Evolutionary conservation across 1,284 basidiomycete genomes (phyloP).

Genomic region (Tilletia setariae): DNA sequence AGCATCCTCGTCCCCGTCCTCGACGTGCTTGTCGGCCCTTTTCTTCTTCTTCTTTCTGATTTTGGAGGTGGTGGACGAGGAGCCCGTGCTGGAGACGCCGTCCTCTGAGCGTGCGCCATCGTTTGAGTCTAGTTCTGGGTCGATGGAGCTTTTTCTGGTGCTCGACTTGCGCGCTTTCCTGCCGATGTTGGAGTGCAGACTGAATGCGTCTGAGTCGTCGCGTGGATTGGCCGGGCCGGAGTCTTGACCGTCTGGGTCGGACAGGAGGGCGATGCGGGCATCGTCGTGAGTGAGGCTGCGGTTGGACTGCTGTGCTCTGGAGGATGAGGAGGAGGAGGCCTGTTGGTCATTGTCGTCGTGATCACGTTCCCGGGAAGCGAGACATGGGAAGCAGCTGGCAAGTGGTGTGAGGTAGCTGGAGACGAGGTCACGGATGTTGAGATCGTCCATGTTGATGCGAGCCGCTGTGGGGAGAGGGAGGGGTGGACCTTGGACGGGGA

Average conservation of each 20-base stretch:
- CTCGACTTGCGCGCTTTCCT: neutral
- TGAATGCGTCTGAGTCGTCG: slow-evolving; percentile 13
- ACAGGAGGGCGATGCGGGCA: slow-evolving; percentile 4
- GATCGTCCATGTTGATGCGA: neutral
- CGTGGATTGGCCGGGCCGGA: neutral
- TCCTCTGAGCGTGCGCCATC: neutral
- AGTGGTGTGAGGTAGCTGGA: neutral
- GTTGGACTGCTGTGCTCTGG: neutral
- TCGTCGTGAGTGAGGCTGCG: slow-evolving; percentile 8
- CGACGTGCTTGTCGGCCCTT: neutral
- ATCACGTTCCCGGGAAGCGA: neutral
- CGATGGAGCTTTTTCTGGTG: neutral
- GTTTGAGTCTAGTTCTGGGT: neutral
- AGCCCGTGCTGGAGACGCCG: neutral
- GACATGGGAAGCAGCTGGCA: slow-evolving; percentile 2
- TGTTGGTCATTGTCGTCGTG: neutral
- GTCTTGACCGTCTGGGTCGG: neutral
- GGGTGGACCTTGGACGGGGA: too few relatives aligned
- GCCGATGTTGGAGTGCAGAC: slow-evolving; percentile 7
- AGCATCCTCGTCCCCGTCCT: neutral
- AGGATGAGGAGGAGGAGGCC: neutral
- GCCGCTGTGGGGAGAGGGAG: too few relatives aligned
- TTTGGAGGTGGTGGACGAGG: neutral
- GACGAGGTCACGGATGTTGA: slow-evolving; percentile 11
- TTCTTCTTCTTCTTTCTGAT: neutral